Conservation (phyloP, 306 rosid species). For the Elaeagnus macrophylla region DNA sequence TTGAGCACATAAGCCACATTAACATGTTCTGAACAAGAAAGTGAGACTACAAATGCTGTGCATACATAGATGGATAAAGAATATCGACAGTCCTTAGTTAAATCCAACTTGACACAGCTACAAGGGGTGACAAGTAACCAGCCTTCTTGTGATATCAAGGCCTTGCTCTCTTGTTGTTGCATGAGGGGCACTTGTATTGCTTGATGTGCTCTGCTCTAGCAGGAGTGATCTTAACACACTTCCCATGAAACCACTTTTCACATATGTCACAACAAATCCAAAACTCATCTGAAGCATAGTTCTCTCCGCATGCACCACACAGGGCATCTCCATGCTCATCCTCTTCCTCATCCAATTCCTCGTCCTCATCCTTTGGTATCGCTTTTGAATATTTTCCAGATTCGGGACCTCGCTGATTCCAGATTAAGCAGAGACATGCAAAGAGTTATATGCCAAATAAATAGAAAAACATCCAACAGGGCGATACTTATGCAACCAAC, state of each 20-base stretch:
- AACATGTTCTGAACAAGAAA: constrained; percentile 7
- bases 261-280: constrained; percentile 61
- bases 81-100: constrained; percentile 33
- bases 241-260: constrained; percentile 63
- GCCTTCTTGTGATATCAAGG: constrained; percentile 31
- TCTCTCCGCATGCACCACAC: constrained; percentile 53
- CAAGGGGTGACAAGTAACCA: constrained; percentile 23
- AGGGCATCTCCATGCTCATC: constrained; percentile 50
- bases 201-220: constrained; percentile 59
- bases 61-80: constrained; percentile 24
- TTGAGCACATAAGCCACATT: not conserved
- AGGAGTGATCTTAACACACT: constrained; percentile 59
- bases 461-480: not conserved
- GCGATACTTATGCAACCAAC: too few species aligned
- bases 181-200: constrained; percentile 61
- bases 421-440: not conserved
- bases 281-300: constrained; percentile 44
- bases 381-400: constrained; percentile 26
- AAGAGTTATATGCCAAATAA: constrained; percentile 1
- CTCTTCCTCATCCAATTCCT: constrained; percentile 33
- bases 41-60: constrained; percentile 16
- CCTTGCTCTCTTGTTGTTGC: constrained; percentile 57
- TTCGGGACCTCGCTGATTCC: constrained; percentile 39
- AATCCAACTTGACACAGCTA: constrained; percentile 30
- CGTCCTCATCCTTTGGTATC: constrained; percentile 41